Evolutionary conservation across 2,329 filamentous ascomycete genomes (phyloP).

Genomic region (Dothidotthia symphoricarpi): DNA sequence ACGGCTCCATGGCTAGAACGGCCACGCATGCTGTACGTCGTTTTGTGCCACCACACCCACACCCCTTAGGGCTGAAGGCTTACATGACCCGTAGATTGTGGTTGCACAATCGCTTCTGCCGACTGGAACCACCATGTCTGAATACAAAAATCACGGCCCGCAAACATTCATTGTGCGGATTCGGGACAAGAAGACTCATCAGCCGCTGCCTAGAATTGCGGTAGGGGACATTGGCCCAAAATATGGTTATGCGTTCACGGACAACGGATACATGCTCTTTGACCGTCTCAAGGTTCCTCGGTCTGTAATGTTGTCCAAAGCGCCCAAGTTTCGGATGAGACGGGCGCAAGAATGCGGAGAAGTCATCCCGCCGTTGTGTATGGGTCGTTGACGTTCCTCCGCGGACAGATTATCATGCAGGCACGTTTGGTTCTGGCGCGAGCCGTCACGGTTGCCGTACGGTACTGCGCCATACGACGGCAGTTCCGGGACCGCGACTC

Average conservation of each 20-base stretch:
- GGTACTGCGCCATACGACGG: constrained; percentile 51
- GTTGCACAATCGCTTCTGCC: constrained; percentile 54
- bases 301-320: constrained; percentile 51
- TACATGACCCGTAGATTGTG: constrained; percentile 42
- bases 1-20: constrained; percentile 53
- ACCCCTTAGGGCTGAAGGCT: constrained; percentile 5
- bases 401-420: constrained; percentile 51
- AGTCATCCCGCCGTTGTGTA: constrained; percentile 52
- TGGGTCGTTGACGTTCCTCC: constrained; percentile 51
- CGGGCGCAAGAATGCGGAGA: constrained; percentile 47
- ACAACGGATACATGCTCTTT: constrained; percentile 57
- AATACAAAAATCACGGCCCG: constrained; percentile 49
- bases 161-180: constrained; percentile 56
- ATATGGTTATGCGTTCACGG: constrained; percentile 54
- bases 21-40: constrained; percentile 51
- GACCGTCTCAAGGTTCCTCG: constrained; percentile 49
- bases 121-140: constrained; percentile 17
- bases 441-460: constrained; percentile 54
- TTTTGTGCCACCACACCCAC: constrained; percentile 3
- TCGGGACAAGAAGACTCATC: constrained; percentile 49
- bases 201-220: constrained; percentile 49
- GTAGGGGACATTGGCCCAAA: constrained; percentile 58
- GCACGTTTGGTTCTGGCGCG: constrained; percentile 53
- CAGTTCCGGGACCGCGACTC: constrained; percentile 54
- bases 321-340: constrained; percentile 49